Evolutionary conservation across 2,329 filamentous ascomycete genomes (phyloP).

Genomic region (Ceratocystis albifundus): DNA sequence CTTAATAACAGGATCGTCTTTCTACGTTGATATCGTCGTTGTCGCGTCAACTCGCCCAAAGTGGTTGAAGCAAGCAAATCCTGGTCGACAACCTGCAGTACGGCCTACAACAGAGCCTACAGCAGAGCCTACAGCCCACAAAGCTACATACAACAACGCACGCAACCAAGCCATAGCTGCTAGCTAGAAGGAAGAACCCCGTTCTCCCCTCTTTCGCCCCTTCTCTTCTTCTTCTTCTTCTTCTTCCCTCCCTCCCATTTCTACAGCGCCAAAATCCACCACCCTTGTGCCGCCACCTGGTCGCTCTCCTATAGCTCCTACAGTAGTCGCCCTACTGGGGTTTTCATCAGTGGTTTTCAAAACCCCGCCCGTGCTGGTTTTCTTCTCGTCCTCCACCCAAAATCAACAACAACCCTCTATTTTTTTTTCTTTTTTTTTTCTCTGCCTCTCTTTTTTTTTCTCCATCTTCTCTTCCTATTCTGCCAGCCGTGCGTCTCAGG

Average conservation of each 20-base stretch:
- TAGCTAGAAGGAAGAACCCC: too few relatives aligned
- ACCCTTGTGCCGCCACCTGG: not conserved
- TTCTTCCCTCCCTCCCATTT: constrained; percentile 1
- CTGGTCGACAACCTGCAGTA: too few relatives aligned
- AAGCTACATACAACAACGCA: too few relatives aligned
- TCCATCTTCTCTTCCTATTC: constrained; percentile 24
- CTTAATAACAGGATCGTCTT: too few relatives aligned
- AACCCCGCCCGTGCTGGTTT: constrained; percentile 24
- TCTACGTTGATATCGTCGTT: too few relatives aligned
- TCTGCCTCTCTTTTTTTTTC: constrained; percentile 21
- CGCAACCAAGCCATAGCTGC: too few relatives aligned
- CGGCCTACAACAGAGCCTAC: too few relatives aligned
- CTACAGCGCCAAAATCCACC: constrained; percentile 13
- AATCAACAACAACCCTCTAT: constrained; percentile 18
- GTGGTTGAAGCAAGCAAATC: too few relatives aligned
- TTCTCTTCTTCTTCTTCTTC: too few relatives aligned
- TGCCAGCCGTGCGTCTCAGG: constrained; percentile 20
- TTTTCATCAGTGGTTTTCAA: constrained; percentile 21
- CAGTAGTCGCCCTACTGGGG: not conserved
- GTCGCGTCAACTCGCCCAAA: too few relatives aligned
- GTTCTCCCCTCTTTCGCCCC: not conserved
- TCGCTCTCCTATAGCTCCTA: not conserved
- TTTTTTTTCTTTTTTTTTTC: constrained; percentile 21
- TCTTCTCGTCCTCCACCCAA: constrained; percentile 24
- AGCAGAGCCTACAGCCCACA: too few relatives aligned